Conservation (phyloP, 2,329 filamentous ascomycete genomes). For the Fusarium pseudograminearum region DNA sequence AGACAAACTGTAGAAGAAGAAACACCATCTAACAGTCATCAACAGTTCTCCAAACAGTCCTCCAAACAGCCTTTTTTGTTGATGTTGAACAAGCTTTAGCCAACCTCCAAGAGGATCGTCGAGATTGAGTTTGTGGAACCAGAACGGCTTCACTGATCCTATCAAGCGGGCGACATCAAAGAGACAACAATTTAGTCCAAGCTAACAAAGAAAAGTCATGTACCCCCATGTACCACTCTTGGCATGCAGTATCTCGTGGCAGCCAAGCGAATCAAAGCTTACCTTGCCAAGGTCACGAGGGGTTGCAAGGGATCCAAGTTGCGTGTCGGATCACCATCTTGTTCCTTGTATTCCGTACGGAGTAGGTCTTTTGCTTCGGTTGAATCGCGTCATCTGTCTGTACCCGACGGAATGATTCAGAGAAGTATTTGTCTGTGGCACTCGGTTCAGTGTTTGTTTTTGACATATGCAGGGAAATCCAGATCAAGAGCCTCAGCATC, state of each 20-base stretch:
- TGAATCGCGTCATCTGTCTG: slow-evolving; percentile 15
- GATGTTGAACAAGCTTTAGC: slow-evolving; percentile 6
- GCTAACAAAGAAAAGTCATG: slow-evolving; percentile 3
- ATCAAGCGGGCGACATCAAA: slow-evolving; percentile 15
- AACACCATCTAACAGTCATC: too few species aligned
- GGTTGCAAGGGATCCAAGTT: slow-evolving; percentile 23
- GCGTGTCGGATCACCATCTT: slow-evolving; percentile 33
- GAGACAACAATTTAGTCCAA: slow-evolving; percentile 11
- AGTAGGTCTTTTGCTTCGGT: slow-evolving; percentile 1
- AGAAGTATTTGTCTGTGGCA: slow-evolving; percentile 10
- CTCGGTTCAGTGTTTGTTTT: background rate
- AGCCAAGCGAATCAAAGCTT: slow-evolving; percentile 35
- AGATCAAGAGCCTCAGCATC: slow-evolving; percentile 2
- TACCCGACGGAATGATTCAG: slow-evolving; percentile 4
- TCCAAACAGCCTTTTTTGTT: too few species aligned
- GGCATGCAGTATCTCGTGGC: slow-evolving; percentile 31
- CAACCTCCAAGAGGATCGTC: slow-evolving; percentile 37
- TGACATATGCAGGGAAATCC: slow-evolving; percentile 8
- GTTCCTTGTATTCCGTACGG: slow-evolving; percentile 18
- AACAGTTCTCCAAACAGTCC: too few species aligned
- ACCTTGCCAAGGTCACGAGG: slow-evolving; percentile 36
- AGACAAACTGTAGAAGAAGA: background rate
- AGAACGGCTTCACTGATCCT: slow-evolving; percentile 17
- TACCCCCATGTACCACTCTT: slow-evolving; percentile 35
- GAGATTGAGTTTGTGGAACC: slow-evolving; percentile 49